These are phyloP conservation scores for Cryomyces minteri DNA, from an alignment of 495 filamentous ascomycete genomes.

Conservation along the genomic window DNA sequence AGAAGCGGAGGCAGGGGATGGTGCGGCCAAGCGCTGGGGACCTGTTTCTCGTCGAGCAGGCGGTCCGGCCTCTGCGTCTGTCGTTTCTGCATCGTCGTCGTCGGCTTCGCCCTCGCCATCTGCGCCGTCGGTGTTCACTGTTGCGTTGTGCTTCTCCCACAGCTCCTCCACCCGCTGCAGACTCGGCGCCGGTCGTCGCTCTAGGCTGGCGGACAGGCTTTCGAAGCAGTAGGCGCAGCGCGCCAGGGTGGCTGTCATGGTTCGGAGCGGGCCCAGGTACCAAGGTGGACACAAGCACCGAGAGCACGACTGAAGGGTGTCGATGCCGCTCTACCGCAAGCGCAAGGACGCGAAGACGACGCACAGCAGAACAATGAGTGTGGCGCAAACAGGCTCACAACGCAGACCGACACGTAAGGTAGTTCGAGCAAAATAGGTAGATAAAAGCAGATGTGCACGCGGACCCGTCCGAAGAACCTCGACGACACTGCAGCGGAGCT, in stretches of 20 bases:
- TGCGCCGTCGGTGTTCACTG: constrained; percentile 1
- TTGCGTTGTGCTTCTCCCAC: constrained; percentile 36
- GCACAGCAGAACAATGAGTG: too few species aligned
- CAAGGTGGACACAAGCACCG: too few species aligned
- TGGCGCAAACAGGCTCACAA: too few species aligned
- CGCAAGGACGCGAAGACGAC: too few species aligned
- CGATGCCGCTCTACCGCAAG: too few species aligned
- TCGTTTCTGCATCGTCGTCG: constrained; percentile 15
- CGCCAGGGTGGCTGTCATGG: constrained; percentile 54
- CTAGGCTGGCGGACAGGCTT: constrained; percentile 45
- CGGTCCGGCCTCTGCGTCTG: constrained; percentile 10
- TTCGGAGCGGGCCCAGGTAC: too few species aligned
- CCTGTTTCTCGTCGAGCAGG: constrained; percentile 6
- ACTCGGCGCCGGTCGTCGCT: constrained; percentile 34
- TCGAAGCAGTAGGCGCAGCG: constrained; percentile 94
- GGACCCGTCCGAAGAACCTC: too few species aligned
- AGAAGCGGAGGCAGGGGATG: constrained; percentile 2
- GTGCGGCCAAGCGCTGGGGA: constrained; percentile 2
- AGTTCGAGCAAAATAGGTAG: too few species aligned
- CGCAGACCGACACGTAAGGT: too few species aligned
- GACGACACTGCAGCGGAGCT: too few species aligned
- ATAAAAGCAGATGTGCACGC: too few species aligned
- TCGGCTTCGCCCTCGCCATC: constrained; percentile 7
- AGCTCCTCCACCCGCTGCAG: constrained; percentile 51
- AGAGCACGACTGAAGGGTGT: too few species aligned